Conservation (phyloP, 306 rosid genomes). For the Geum urbanum region DNA sequence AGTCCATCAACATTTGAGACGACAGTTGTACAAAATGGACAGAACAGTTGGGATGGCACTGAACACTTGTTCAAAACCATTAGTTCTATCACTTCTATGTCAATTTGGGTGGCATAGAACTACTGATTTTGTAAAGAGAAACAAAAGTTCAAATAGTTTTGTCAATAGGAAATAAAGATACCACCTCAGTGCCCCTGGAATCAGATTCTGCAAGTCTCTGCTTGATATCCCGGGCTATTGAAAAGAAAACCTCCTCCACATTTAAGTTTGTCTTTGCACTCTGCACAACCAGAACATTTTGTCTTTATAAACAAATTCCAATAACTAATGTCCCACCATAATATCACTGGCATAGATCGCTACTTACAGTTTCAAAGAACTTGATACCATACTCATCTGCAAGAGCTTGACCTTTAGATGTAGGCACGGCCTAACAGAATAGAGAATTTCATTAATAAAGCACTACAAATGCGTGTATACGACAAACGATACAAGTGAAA, state of each 20-base stretch:
- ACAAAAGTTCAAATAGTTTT: conserved; percentile 4
- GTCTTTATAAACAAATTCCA: conserved; percentile 21
- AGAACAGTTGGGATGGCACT: too few relatives aligned
- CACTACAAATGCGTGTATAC: not conserved
- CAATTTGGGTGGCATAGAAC: conserved; percentile 6
- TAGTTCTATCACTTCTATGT: too few relatives aligned
- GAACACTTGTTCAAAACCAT: not conserved
- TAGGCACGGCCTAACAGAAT: conserved; percentile 64
- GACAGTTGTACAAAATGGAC: not conserved
- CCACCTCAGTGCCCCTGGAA: conserved; percentile 58
- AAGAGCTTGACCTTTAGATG: conserved; percentile 85
- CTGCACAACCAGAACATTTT: conserved; percentile 39
- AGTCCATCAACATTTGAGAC: conserved; percentile 20
- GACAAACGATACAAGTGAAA: not conserved
- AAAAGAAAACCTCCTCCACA: conserved; percentile 88
- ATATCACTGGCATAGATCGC: conserved; percentile 16
- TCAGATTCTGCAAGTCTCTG: conserved; percentile 79
- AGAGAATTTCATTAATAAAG: conserved; percentile 2
- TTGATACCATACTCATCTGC: conserved; percentile 89
- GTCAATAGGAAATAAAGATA: not conserved
- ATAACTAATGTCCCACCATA: conserved; percentile 6
- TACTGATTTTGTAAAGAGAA: not conserved
- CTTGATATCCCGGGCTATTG: conserved; percentile 74
- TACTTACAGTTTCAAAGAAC: conserved; percentile 83
- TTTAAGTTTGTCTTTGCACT: conserved; percentile 90